These are phyloP conservation scores for Diaporthe batatas DNA, from an alignment of 2,329 filamentous ascomycete species.

Conservation along the genomic window DNA sequence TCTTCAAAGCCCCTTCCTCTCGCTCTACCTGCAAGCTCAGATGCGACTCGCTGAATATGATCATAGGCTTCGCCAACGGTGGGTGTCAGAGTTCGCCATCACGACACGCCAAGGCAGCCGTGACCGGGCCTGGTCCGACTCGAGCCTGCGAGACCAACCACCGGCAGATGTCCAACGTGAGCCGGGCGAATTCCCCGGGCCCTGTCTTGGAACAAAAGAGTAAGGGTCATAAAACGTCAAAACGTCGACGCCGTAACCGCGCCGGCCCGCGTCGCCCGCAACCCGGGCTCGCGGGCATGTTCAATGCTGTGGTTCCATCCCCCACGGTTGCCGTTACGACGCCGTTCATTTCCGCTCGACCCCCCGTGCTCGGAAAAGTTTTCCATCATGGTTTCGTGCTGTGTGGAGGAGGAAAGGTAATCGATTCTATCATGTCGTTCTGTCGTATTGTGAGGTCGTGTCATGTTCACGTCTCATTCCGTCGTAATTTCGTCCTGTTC, in stretches of 20 bases:
- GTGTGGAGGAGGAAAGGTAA: not conserved
- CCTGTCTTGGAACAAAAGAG: too few relatives aligned
- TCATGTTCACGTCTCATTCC: not conserved
- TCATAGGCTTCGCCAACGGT: conserved; percentile 1
- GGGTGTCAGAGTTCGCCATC: conserved; percentile 8
- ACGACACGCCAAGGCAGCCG: conserved; percentile 17
- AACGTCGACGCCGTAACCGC: conserved; percentile 15
- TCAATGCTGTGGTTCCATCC: not conserved
- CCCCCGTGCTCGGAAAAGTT: conserved; percentile 7
- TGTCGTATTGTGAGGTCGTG: conserved; percentile 7
- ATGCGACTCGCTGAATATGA: not conserved
- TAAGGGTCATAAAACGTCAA: conserved; percentile 1
- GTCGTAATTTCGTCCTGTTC: not conserved
- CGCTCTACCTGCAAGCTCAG: not conserved
- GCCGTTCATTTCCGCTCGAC: not conserved
- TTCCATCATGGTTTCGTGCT: conserved; percentile 6
- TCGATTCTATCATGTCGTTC: conserved; percentile 1
- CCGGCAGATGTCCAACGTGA: conserved; percentile 14
- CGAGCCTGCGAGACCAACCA: not conserved
- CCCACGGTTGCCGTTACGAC: not conserved
- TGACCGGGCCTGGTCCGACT: conserved; percentile 13
- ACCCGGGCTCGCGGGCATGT: not conserved
- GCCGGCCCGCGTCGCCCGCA: conserved; percentile 1
- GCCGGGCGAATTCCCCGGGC: not conserved
- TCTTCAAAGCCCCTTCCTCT: not conserved